Base-by-base conservation (phyloP, 768 basidiomycete genomes). In the Russula brevipes region DNA sequence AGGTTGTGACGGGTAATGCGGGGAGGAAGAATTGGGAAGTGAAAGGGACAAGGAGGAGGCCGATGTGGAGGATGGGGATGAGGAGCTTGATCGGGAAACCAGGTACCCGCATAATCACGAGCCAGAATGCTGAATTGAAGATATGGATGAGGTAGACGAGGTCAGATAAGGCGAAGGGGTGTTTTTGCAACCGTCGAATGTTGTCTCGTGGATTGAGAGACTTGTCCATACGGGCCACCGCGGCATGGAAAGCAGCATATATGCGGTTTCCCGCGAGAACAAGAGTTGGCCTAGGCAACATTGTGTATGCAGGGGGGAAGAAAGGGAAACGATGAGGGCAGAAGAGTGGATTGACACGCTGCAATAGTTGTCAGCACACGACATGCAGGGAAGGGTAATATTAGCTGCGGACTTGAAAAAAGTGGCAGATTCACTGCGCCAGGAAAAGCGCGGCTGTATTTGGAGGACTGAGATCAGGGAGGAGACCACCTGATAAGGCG, bases 21-120 rank as follows among this genome's bases (percentile, higher is more conserved):
- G 94, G 93, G 44, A 92, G 55, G 77, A 97, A 88, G 77, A 97
- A 94, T 72, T 96, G 94, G 36, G 85, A 88, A 0, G 94, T 94
- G 59, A 94, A 78, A 0, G 95, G 95, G 51, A 97, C 71, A 65
- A 94, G 76, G 62, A 98, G 80, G 38, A 84, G 87, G 54, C 81
- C 70, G 59, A 75, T 70, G 76, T 90, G 95, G 19, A 88, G 76
- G 35, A 85, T 42, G 8, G 94, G 93, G 67, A 96, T 91, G 53
- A 80, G 60, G 46, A 96, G 82, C 71, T 95, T 94, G 69, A 80
- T 70, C 4, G 89, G 88, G 69, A 86, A 89, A 14, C 79, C 77
- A 0, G 91, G 89, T 1, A 76, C 76, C 62, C 81, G 77, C 87
- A 94, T 89, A 60, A 93, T 76, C 46, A 75, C 74, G 65, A 93